Evolutionary conservation across 257 asterid genomes (phyloP), one percentile per base, ranked within the genome.

Genomic region (Lantana camara): DNA sequence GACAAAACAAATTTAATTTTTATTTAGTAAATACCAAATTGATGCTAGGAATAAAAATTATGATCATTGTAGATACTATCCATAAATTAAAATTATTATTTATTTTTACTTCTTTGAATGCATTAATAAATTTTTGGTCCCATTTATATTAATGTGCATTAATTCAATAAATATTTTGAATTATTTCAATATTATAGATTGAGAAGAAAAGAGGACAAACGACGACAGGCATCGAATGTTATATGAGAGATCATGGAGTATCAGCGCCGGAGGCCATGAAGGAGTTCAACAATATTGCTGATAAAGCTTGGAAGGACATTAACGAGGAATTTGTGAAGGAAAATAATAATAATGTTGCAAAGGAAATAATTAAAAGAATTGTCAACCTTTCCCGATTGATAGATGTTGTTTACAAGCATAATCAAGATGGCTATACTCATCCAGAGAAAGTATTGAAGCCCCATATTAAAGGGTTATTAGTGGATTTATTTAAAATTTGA

Each of bases 361-460:
- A 1, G 34, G 65, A 68, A 15, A 37, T 58, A 2, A 46, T 41
- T 4, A 21, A 9, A 7, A 13, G 54, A 8, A 24, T 66, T 7
- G 45, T 66, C 32, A 66, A 66, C 15, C 23, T 54, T 29, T 19
- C 71, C n/a, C 52, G 63, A 19, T 24, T 66, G 40, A 38, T 66
- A 13, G 58, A 34, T 58, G 73, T 59, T 21, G 34, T 21, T 2
- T 67, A 55, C 55, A 57, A 71, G 40, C 37, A 69, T n/a, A 60
- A 69, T 42, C 69, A 69, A 51, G 75, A 69, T 51, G 75, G 75
- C 27, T 69, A 69, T 15, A 69, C 75, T 12, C 32, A 69, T 7
- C 75, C 70, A 0, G 68, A 69, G 35, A 69, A 69, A 61, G 75
- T 60, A n/a, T 12, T 70, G 47, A 62, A 70, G 37, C 75, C 70